phyloP scores from a whole-genome alignment of 1,284 basidiomycete genomes.

The Kwoniella shivajii region DNA sequence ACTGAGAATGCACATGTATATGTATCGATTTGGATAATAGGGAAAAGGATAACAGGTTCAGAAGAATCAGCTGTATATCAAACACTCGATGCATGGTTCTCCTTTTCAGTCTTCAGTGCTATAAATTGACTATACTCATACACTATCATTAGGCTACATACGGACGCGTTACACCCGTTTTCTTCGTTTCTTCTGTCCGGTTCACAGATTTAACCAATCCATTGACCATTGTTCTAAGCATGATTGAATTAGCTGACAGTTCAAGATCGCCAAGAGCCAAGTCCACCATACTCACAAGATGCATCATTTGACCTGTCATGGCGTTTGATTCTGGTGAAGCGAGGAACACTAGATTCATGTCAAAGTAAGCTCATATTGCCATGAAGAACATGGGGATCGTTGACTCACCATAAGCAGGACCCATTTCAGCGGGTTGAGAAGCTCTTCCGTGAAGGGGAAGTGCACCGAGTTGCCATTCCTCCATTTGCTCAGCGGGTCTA shows the following conservation, averaged over 20 bases:
- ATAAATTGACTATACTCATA: too few relatives aligned
- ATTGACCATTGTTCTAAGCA: conserved; percentile 44
- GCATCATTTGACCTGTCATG: conserved; percentile 43
- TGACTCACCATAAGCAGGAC: conserved; percentile 55
- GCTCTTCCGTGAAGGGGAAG: conserved; percentile 59
- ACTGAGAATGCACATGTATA: too few relatives aligned
- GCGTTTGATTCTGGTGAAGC: conserved; percentile 43
- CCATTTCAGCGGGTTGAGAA: conserved; percentile 63
- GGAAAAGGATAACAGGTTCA: too few relatives aligned
- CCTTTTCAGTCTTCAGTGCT: too few relatives aligned
- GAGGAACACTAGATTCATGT: conserved; percentile 29
- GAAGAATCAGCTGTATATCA: too few relatives aligned
- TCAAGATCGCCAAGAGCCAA: neutral
- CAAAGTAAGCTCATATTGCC: neutral
- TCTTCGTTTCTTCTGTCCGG: neutral
- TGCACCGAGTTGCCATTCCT: conserved; percentile 57
- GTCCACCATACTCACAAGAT: conserved; percentile 37
- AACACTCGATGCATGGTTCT: too few relatives aligned
- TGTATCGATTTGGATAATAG: too few relatives aligned
- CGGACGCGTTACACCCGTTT: neutral
- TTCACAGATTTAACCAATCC: conserved; percentile 34
- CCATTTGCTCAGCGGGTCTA: conserved; percentile 61
- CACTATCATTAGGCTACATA: neutral
- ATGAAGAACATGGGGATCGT: neutral
- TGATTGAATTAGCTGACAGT: neutral